Evolutionary conservation across 108 stramenopile genomes (phyloP).

Genomic region (Nannochloropsis oceanica): DNA sequence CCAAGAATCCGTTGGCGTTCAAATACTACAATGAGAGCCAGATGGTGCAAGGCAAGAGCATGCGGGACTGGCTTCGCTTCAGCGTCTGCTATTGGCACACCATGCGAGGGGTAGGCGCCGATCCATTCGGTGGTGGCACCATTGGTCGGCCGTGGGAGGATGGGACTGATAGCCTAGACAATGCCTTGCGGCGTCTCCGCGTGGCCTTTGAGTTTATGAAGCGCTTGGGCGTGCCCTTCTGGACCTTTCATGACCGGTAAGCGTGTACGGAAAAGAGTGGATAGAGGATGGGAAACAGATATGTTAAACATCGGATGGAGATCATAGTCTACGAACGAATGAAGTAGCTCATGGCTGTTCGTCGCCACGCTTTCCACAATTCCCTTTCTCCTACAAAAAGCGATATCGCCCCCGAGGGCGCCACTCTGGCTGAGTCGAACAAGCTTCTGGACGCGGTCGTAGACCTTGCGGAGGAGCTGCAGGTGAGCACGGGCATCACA

Average conservation of each 20-base stretch:
- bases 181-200: slow-evolving; percentile 45
- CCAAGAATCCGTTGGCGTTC: not conserved
- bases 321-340: no score
- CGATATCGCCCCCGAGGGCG: slow-evolving; percentile 48
- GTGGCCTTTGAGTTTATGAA: slow-evolving; percentile 51
- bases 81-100: slow-evolving; percentile 54
- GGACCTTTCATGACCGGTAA: slow-evolving; percentile 49
- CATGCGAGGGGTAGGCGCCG: slow-evolving; percentile 42
- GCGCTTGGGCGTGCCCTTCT: slow-evolving; percentile 49
- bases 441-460: slow-evolving; percentile 39
- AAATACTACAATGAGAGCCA: not conserved
- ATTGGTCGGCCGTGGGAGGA: slow-evolving; percentile 44
- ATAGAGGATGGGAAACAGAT: not conserved
- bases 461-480: slow-evolving; percentile 39
- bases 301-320: no score
- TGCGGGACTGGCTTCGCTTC: slow-evolving; percentile 45
- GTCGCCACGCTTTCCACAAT: not conserved
- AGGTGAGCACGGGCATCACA: slow-evolving; percentile 46
- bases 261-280: not conserved
- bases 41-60: not conserved
- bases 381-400: not conserved
- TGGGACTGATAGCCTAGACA: slow-evolving; percentile 30
- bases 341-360: no score
- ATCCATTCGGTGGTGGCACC: slow-evolving; percentile 49
- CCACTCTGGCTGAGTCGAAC: slow-evolving; percentile 38